Conservation (phyloP, 2,329 filamentous ascomycete species). For the Myrmaecium sp. region DNA sequence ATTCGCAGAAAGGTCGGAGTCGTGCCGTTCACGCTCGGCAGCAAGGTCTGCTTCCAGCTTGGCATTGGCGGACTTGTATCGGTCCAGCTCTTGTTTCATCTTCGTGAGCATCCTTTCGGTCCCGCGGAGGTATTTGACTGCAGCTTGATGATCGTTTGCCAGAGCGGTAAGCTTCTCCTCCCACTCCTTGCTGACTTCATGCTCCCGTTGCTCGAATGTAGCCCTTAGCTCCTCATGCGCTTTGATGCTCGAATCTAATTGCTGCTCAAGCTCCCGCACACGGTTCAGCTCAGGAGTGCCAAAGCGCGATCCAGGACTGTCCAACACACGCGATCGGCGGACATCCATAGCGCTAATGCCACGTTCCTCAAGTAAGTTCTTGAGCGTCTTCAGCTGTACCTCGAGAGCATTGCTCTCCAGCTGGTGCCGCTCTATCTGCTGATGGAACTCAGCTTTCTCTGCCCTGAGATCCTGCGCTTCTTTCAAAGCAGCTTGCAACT, state of each 20-base stretch:
- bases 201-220: conserved; percentile 59
- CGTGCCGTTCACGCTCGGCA: conserved; percentile 26
- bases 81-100: conserved; percentile 91
- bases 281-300: conserved; percentile 63
- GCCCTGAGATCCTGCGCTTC: conserved; percentile 71
- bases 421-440: conserved; percentile 69
- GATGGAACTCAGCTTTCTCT: conserved; percentile 65
- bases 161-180: conserved; percentile 86
- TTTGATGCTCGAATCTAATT: conserved; percentile 59
- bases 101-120: conserved; percentile 98
- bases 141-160: conserved; percentile 94
- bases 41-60: conserved; percentile 72
- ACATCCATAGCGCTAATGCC: conserved; percentile 64
- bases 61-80: conserved; percentile 74
- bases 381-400: conserved; percentile 83
- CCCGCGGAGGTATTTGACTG: conserved; percentile 93
- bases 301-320: conserved; percentile 57
- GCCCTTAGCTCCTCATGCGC: conserved; percentile 75
- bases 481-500: conserved; percentile 68
- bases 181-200: conserved; percentile 77
- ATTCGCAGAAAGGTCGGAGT: conserved; percentile 32
- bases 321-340: conserved; percentile 53
- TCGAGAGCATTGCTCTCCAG: conserved; percentile 86
- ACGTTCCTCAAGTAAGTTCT: conserved; percentile 79
- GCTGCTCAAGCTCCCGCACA: conserved; percentile 71